Evolutionary conservation across 2,329 filamentous ascomycete genomes (phyloP).

Genomic region (Cryphonectria naterciae): DNA sequence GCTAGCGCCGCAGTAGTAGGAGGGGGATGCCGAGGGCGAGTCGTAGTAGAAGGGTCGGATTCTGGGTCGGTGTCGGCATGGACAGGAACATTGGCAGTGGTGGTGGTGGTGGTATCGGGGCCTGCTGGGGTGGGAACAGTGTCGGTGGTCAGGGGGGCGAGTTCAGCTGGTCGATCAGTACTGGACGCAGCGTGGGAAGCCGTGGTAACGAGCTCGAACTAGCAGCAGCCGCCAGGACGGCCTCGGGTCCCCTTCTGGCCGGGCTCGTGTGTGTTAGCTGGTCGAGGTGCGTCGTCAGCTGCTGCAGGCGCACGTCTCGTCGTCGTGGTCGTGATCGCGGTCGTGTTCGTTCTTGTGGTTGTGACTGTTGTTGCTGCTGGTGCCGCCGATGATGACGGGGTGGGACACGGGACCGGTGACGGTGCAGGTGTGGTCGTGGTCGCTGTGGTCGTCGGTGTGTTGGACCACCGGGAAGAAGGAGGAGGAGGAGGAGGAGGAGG

Average conservation of each 20-base stretch:
- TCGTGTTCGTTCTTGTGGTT: no score
- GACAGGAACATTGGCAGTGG: slow-evolving; percentile 8
- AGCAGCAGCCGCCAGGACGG: slow-evolving; percentile 47
- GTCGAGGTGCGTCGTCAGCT: not conserved
- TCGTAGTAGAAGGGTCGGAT: slow-evolving; percentile 17
- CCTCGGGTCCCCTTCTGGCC: slow-evolving; percentile 39
- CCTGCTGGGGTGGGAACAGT: not conserved
- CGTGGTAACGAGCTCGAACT: slow-evolving; percentile 46
- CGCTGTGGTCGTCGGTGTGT: not conserved
- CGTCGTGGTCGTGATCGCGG: not conserved
- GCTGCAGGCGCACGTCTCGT: not conserved
- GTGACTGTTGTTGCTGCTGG: not conserved
- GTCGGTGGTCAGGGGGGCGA: slow-evolving; percentile 20
- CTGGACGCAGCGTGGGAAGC: slow-evolving; percentile 47
- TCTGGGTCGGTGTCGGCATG: slow-evolving; percentile 10
- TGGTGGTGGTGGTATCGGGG: not conserved
- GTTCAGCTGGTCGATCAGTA: slow-evolving; percentile 30
- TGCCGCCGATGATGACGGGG: not conserved
- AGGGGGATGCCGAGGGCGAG: slow-evolving; percentile 34
- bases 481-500: not conserved
- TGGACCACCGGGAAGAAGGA: not conserved
- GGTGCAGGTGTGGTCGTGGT: not conserved
- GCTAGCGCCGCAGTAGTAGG: slow-evolving; percentile 28
- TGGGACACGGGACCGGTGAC: not conserved
- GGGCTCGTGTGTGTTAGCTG: slow-evolving; percentile 16